Percentiles rank a stretch among this genome's conserved stretches.
phyloP scores from a whole-genome alignment of 441 rosid genomes.

The Isatis lusitanica region DNA sequence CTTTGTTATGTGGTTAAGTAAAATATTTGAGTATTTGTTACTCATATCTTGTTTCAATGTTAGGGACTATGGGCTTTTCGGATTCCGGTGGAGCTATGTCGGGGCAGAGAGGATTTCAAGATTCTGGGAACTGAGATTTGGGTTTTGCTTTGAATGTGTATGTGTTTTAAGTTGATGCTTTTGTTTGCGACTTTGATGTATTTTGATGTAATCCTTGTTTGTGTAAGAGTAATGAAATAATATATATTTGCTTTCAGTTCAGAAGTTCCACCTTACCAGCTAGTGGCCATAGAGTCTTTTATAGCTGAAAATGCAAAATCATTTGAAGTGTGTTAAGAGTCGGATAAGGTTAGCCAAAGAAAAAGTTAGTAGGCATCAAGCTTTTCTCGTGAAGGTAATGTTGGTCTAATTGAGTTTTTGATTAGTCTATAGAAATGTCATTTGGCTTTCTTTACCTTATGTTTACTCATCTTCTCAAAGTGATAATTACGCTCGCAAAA shows the following conservation, averaged over 20 bases:
- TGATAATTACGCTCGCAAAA: too few relatives aligned
- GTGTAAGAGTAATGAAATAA: background rate
- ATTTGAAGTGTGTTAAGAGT: too few relatives aligned
- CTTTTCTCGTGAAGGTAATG: too few relatives aligned
- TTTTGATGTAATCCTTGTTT: background rate
- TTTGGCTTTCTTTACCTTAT: too few relatives aligned
- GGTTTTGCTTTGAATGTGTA: slow-evolving; percentile 9
- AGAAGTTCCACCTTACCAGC: background rate
- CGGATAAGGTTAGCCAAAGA: too few relatives aligned
- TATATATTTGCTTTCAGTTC: background rate
- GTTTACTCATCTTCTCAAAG: too few relatives aligned
- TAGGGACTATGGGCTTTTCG: slow-evolving; percentile 25
- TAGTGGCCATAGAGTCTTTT: too few relatives aligned
- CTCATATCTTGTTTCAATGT: background rate
- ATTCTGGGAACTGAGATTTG: slow-evolving; percentile 42
- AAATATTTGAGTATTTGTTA: background rate
- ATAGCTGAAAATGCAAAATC: too few relatives aligned
- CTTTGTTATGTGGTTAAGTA: background rate
- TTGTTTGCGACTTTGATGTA: background rate
- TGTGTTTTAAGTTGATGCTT: background rate
- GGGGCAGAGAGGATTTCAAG: slow-evolving; percentile 39
- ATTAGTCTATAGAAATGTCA: too few relatives aligned
- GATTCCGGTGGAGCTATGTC: slow-evolving; percentile 14
- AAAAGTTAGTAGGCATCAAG: too few relatives aligned
- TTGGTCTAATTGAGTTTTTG: too few relatives aligned